Evolutionary conservation across 306 rosid genomes (phyloP), one percentile per base, ranked within the genome.

Genomic region (Phaseolus lunatus): DNA sequence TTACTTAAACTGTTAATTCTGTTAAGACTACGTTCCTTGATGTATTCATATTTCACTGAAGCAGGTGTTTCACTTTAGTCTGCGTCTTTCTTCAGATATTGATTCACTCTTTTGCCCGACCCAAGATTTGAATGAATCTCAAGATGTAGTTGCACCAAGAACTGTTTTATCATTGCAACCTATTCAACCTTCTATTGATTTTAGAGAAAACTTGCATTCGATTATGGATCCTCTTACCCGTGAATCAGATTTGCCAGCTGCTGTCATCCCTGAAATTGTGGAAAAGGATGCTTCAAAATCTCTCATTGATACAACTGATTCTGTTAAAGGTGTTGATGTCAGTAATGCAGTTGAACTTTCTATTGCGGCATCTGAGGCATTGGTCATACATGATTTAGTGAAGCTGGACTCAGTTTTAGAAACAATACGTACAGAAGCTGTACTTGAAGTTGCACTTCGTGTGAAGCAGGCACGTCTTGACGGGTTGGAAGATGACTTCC

Each of bases 281-380:
- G 72, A 78, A 56, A 76, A 77, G 62, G 81, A 73, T 82, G 63
- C 43, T 57, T 68, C 76, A 6, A 80, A 62, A 73, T 67, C 86
- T 76, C 77, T 56, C 20, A n/a, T 74, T 54, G 79, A 82, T 77
- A 31, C 77, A 43, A 50, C 67, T 81, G 83, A 80, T 72, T 80
- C 84, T 64, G 77, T 26, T 16, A 78, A 82, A 84, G 80, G 45
- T 84, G 75, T 80, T 73, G 90, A 83, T 72, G 75, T 85, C 78
- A 76, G 83, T 56, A 78, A 83, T 82, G 93, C 93, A 72, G 87
- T 90, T 75, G 90, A 94, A 64, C 92, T 92, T 47, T 92, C 91
- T 62, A 81, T 90, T 76, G 90, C 86, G 13, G 98, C 98, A 76
- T 94, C 98, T 53, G 98, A 94, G 81, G 97, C 96, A 83, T 44